A percentile compares a stretch with the other conserved stretches of the same genome.
These are phyloP conservation scores for Pseudomassariella vexata DNA, from an alignment of 2,329 filamentous ascomycete species.

Conservation along the genomic window DNA sequence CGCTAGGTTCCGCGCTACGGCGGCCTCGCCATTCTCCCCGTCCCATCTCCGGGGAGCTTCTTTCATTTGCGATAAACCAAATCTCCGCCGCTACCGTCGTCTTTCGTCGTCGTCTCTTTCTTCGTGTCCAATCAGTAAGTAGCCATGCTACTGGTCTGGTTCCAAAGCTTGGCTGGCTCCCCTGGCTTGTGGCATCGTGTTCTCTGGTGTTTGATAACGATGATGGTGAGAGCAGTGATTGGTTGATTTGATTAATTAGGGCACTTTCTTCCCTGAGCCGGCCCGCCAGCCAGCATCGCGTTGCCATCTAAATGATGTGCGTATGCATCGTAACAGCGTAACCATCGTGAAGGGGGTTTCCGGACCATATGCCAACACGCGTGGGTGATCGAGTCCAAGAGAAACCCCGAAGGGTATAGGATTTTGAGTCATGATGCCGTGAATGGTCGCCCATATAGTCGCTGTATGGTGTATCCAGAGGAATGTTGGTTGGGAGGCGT, in stretches of 20 bases:
- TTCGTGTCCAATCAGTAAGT: constrained; percentile 6
- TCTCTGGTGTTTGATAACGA: too few species aligned
- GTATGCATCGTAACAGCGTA: constrained; percentile 31
- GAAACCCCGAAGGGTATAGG: constrained; percentile 26
- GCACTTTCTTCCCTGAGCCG: constrained; percentile 5
- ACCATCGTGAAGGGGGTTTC: constrained; percentile 27
- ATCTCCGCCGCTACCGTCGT: constrained; percentile 4
- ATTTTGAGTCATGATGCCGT: constrained; percentile 28
- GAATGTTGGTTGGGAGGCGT: too few species aligned
- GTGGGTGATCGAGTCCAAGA: constrained; percentile 15
- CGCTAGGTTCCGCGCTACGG: not conserved
- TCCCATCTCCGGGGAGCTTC: constrained; percentile 1
- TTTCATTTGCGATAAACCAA: constrained; percentile 1
- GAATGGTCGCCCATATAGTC: constrained; percentile 29
- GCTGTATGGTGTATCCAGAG: constrained; percentile 29
- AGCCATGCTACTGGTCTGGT: constrained; percentile 2
- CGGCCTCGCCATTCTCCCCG: not conserved
- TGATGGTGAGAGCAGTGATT: too few species aligned
- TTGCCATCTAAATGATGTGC: constrained; percentile 26
- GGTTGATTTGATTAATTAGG: constrained; percentile 4
- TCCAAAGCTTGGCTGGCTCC: not conserved
- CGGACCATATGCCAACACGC: too few species aligned
- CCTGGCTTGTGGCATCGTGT: not conserved
- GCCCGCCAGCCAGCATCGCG: constrained; percentile 10
- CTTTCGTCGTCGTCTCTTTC: constrained; percentile 5